phyloP scores from a whole-genome alignment of 2,329 filamentous ascomycete species.

The Penicillium sp. region DNA sequence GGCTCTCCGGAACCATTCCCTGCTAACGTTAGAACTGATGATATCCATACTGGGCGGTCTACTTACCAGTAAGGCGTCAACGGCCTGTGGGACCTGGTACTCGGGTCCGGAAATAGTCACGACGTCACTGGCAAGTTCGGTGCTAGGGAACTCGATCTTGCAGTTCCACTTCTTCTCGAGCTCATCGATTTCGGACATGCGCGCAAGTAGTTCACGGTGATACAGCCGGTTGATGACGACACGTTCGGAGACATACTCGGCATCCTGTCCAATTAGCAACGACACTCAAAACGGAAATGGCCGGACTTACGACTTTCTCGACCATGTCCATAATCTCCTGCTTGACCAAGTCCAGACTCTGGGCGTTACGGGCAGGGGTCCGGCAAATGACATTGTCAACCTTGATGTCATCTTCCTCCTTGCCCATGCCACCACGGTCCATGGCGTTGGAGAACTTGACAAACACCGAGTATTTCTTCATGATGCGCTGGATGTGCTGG shows the following conservation, averaged over 20 bases:
- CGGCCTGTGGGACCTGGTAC: slow-evolving; percentile 94
- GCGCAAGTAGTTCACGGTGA: slow-evolving; percentile 83
- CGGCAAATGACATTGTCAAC: slow-evolving; percentile 98
- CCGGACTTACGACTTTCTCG: slow-evolving; percentile 76
- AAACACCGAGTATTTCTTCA: slow-evolving; percentile 99
- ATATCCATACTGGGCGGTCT: no score
- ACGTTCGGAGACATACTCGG: slow-evolving; percentile 89
- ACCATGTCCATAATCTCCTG: slow-evolving; percentile 99
- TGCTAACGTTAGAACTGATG: no score
- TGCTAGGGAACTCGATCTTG: slow-evolving; percentile 97
- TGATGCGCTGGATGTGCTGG: slow-evolving; percentile 97
- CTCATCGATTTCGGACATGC: slow-evolving; percentile 80
- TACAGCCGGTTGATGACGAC: slow-evolving; percentile 91
- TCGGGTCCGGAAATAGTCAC: slow-evolving; percentile 93
- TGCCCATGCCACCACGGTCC: slow-evolving; percentile 86
- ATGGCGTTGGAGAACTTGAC: slow-evolving; percentile 99
- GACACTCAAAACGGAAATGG: no score
- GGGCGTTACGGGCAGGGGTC: slow-evolving; percentile 89
- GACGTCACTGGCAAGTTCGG: slow-evolving; percentile 91
- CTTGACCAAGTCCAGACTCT: slow-evolving; percentile 93
- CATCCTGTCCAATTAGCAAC: slow-evolving; percentile 57
- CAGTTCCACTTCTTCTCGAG: slow-evolving; percentile 99
- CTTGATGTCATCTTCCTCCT: slow-evolving; percentile 95
- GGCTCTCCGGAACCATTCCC: slow-evolving; percentile 95
- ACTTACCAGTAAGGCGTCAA: slow-evolving; percentile 91